Conservation (phyloP, 2,329 filamentous ascomycete species). For the Coniella vitis region DNA sequence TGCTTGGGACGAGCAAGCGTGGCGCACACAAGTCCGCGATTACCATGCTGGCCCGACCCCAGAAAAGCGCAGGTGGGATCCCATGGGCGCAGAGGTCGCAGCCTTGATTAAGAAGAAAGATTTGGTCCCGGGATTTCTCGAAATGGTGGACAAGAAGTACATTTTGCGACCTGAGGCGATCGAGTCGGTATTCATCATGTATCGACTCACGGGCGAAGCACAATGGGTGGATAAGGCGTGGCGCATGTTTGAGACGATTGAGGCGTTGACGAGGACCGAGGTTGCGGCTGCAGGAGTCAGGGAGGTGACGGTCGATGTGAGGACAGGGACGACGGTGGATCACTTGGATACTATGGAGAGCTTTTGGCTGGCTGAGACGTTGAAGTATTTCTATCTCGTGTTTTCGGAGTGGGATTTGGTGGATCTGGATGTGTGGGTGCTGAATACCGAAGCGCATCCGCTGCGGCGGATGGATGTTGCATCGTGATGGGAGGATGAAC, state of each 20-base stretch:
- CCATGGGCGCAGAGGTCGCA: slow-evolving; percentile 1
- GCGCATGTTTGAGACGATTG: slow-evolving; percentile 64
- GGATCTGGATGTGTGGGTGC: slow-evolving; percentile 55
- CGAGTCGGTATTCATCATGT: slow-evolving; percentile 74
- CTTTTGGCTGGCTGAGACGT: slow-evolving; percentile 65
- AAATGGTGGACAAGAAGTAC: slow-evolving; percentile 51
- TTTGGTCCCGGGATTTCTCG: slow-evolving; percentile 41
- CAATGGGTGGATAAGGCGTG: slow-evolving; percentile 63
- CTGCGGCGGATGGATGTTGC: slow-evolving; percentile 27
- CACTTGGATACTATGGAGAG: slow-evolving; percentile 63
- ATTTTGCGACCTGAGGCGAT: slow-evolving; percentile 71
- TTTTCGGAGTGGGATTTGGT: slow-evolving; percentile 53
- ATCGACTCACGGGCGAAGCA: slow-evolving; percentile 61
- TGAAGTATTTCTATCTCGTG: slow-evolving; percentile 61
- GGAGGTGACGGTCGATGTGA: slow-evolving; percentile 62
- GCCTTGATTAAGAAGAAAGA: slow-evolving; percentile 9
- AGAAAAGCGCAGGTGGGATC: slow-evolving; percentile 4
- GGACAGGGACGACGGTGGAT: slow-evolving; percentile 26
- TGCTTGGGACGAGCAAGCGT: slow-evolving; percentile 20
- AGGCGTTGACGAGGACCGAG: slow-evolving; percentile 52
- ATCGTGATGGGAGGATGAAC: not conserved
- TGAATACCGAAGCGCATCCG: slow-evolving; percentile 52
- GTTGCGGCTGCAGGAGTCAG: slow-evolving; percentile 59
- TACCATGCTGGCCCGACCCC: not conserved
- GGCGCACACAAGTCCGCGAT: slow-evolving; percentile 17